Conservation (phyloP, 192 early-diverging fungal species). For the Coemansia sp. region DNA sequence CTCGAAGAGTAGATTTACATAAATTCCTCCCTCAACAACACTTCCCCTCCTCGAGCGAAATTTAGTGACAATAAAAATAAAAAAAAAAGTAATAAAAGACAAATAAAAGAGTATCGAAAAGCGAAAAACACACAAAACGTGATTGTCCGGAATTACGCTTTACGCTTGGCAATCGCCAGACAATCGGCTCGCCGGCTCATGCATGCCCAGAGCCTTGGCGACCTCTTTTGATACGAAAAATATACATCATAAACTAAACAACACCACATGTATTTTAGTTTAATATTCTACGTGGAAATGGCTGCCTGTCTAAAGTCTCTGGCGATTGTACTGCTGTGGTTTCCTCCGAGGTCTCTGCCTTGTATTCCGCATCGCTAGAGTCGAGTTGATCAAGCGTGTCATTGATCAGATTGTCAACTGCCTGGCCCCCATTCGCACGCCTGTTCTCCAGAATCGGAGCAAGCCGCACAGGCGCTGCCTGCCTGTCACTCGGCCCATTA, state of each 20-base stretch:
- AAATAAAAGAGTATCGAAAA: background rate
- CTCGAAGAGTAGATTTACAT: background rate
- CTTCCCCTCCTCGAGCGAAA: background rate
- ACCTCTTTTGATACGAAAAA: background rate
- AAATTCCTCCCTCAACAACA: background rate
- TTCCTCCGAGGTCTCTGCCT: background rate
- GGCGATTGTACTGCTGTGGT: background rate
- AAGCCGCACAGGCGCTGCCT: background rate
- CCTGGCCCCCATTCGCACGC: background rate
- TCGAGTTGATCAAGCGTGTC: background rate
- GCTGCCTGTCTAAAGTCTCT: background rate
- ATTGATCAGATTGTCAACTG: background rate
- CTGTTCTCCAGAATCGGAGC: background rate
- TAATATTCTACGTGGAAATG: background rate
- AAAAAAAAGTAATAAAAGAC: background rate
- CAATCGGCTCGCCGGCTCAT: slow-evolving; percentile 2
- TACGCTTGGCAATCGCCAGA: background rate
- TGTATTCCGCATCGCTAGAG: background rate
- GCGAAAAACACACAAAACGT: background rate
- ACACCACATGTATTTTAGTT: background rate
- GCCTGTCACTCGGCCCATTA: too few species aligned
- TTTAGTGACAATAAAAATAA: background rate
- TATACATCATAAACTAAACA: too few species aligned
- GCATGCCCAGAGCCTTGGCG: slow-evolving; percentile 7
- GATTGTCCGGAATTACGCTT: background rate